Base-by-base conservation (phyloP, 1,284 basidiomycete genomes). In the Malassezia arunalokei region DNA sequence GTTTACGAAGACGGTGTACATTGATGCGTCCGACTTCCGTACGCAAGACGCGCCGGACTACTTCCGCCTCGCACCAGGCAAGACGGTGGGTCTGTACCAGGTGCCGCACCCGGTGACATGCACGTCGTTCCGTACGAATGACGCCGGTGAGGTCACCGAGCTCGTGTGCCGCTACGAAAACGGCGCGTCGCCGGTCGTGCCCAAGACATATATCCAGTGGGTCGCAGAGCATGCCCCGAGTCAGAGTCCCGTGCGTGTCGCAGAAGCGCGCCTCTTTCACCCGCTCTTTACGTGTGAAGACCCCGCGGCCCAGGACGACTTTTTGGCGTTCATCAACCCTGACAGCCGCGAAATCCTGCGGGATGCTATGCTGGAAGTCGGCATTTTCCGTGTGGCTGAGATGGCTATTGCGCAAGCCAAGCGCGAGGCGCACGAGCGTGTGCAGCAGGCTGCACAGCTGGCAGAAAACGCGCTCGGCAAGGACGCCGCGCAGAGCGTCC, bases 141-240 rank as follows among this genome's bases (percentile, higher is more conserved):
- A 82, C 4, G 67, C 73, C 14, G 67, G 67, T 28, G 76, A 81
- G 46, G 83, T 92, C 8, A 78, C 78, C 4, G 88, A 92, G 75
- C 80, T 99, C 43, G 74, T 84, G 47, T 87, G 84, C 72, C 80
- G 78, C 35, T 77, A 90, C 29, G 89, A 95, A n/a, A 17, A 37
- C n/a, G 59, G 61, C 15, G 70, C 66, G 31, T 74, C 77, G 29
- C 51, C 41, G 38, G 83, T 82, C 74, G 49, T 60, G 46, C 85
- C 90, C 30, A 94, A 95, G 74, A 84, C 90, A 12, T 98, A 84
- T 77, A 89, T 99, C 69, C 94, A 98, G 73, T 99, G 94, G 94
- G 87, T 98, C 14, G 89, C 87, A 40, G 84, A 87, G 62, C 85
- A 91, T 66, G 78, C 80, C 9, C 76, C 83, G 6, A 83, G 83